A percentile compares a stretch with the other conserved stretches of the same genome.
Conservation (phyloP, 2,329 filamentous ascomycete species). For the Elsinoe necatrix region DNA sequence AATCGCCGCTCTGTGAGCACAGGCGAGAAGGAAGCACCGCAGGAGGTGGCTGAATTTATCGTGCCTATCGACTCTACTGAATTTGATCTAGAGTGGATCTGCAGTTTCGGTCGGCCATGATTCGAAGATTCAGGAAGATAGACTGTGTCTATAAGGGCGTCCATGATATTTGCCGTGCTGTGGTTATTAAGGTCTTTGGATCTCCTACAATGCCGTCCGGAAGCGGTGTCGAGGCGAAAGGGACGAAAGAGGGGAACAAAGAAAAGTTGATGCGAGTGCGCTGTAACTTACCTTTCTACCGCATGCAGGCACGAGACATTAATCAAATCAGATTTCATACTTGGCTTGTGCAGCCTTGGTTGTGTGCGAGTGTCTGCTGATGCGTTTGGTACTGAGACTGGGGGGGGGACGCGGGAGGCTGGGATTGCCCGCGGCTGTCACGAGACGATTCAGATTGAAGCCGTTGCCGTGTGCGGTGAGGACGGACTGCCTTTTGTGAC, state of each 20-base stretch:
- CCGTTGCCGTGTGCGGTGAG: conserved; percentile 5
- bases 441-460: conserved; percentile 11
- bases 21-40: neutral
- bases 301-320: conserved; percentile 12
- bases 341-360: conserved; percentile 12
- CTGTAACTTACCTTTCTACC: conserved; percentile 10
- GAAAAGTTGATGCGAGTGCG: neutral
- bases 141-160: neutral
- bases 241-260: conserved; percentile 2
- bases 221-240: neutral
- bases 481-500: neutral
- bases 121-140: neutral
- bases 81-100: neutral
- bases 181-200: conserved; percentile 5
- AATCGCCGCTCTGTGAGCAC: neutral
- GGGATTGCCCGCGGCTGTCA: conserved; percentile 3
- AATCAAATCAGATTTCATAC: conserved; percentile 9
- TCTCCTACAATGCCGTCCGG: neutral
- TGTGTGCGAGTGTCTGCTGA: conserved; percentile 5
- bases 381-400: conserved; percentile 12
- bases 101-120: neutral
- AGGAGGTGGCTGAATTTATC: neutral
- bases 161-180: neutral
- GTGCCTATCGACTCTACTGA: conserved; percentile 3
- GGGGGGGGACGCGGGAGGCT: neutral